Percentiles rank a stretch among this genome's conserved stretches.
These are phyloP conservation scores for Diaporthe sp. DNA, from an alignment of 2,329 filamentous ascomycete species.

Conservation along the genomic window DNA sequence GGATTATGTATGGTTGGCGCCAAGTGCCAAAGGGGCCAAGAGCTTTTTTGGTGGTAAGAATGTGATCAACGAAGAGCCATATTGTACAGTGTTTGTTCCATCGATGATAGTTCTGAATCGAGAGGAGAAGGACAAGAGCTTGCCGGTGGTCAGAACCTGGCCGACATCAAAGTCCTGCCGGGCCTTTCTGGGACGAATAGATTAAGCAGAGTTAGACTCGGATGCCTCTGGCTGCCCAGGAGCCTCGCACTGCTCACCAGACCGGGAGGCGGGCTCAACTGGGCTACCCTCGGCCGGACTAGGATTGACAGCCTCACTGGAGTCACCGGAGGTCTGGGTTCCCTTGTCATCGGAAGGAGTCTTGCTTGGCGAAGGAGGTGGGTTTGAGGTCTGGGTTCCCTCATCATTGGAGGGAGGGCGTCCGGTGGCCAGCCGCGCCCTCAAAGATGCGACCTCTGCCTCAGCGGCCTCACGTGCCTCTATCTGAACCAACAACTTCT, in stretches of 20 bases:
- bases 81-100: background rate
- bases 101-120: background rate
- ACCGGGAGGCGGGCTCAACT: background rate
- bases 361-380: background rate
- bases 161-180: no score
- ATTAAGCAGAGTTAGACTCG: background rate
- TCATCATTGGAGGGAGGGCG: background rate
- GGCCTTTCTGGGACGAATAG: background rate
- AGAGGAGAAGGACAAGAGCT: background rate
- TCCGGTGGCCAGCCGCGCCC: background rate
- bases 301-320: background rate
- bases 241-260: background rate
- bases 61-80: background rate
- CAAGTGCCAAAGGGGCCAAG: background rate
- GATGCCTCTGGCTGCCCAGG: no score
- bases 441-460: background rate
- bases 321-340: no score
- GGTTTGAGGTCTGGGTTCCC: background rate
- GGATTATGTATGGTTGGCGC: background rate
- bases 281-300: background rate
- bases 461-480: background rate
- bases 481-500: no score
- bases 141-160: no score
- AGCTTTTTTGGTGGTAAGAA: no score
- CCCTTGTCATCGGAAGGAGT: no score